phyloP scores from a whole-genome alignment of 176 grass and related monocot genomes.

The Rhynchospora tenuis region DNA sequence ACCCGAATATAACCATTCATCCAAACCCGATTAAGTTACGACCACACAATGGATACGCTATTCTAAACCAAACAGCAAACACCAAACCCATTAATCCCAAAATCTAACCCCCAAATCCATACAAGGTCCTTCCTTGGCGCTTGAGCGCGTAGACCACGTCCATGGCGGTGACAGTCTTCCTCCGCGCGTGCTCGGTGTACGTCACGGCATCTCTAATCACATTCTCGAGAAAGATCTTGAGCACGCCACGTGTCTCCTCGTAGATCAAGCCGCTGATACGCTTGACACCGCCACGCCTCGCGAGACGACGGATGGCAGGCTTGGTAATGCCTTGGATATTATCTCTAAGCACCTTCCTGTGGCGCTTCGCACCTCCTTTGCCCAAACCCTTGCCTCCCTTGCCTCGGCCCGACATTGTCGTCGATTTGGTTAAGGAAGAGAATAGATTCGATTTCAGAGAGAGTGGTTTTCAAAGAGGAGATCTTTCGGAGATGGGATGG shows the following conservation, averaged over 20 bases:
- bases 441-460: no score
- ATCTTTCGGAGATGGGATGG: neutral
- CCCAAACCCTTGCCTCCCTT: neutral
- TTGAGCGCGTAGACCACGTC: conserved; percentile 23
- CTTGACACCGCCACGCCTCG: conserved; percentile 35
- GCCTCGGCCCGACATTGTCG: neutral
- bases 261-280: conserved; percentile 20
- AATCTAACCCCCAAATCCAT: conserved; percentile 18
- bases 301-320: conserved; percentile 27
- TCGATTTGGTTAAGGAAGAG: neutral
- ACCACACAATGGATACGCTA: no score
- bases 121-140: conserved; percentile 6
- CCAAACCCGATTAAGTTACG: neutral
- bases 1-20: neutral
- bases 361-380: conserved; percentile 25
- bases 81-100: neutral
- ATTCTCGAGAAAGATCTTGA: conserved; percentile 26
- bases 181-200: conserved; percentile 13
- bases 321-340: conserved; percentile 34
- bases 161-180: conserved; percentile 30
- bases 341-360: conserved; percentile 25
- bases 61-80: neutral
- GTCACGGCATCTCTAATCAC: conserved; percentile 20
- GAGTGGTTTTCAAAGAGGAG: no score
- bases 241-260: conserved; percentile 16